These are phyloP conservation scores for Salix suchowensis DNA, from an alignment of 345 rosid genomes.

Conservation along the genomic window DNA sequence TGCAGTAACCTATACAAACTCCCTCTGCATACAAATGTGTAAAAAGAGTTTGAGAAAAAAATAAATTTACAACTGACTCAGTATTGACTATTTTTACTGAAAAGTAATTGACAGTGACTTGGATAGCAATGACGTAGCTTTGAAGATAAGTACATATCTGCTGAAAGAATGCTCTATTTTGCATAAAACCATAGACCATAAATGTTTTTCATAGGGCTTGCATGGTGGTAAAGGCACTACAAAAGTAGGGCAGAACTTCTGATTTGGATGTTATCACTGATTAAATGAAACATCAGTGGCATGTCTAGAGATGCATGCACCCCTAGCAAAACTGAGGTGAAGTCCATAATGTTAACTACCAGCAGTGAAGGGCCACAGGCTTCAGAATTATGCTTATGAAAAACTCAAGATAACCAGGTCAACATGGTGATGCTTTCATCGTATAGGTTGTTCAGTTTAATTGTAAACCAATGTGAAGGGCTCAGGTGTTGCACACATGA, in stretches of 20 bases:
- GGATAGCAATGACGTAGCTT: not conserved
- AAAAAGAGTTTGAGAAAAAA: not conserved
- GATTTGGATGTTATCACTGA: not conserved
- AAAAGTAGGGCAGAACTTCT: not conserved
- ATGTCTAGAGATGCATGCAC: not conserved
- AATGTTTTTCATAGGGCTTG: not conserved
- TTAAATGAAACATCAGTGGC: not conserved
- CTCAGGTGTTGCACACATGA: not conserved
- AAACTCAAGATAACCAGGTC: not conserved
- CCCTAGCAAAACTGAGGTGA: not conserved
- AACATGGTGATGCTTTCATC: not conserved
- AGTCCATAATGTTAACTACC: not conserved
- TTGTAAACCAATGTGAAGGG: not conserved
- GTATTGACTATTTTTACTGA: not conserved
- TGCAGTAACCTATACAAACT: slow-evolving; percentile 88
- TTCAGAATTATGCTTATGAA: not conserved
- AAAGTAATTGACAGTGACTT: not conserved
- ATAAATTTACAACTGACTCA: not conserved
- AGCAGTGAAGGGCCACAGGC: too few relatives aligned
- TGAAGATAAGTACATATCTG: not conserved
- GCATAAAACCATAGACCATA: not conserved
- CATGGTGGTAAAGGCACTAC: not conserved
- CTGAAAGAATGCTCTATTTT: not conserved
- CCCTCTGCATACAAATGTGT: slow-evolving; percentile 53
- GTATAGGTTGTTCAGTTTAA: not conserved